Evolutionary conservation across 192 early-diverging fungal genomes (phyloP), one percentile per base, ranked within the genome.

Genomic region (Coemansia sp.): DNA sequence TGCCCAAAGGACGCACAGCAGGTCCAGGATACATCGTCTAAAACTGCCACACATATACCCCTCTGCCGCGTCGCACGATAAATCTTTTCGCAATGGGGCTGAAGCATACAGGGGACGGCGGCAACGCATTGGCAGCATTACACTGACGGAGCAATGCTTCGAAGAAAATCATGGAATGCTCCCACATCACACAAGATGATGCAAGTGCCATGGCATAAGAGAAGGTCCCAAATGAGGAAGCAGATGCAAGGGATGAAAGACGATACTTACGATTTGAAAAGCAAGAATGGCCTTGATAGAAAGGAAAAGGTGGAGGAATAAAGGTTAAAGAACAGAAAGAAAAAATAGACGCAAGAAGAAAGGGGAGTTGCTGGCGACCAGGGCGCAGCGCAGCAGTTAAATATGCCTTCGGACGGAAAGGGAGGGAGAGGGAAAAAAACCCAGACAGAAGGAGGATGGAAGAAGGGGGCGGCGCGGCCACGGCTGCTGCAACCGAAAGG

Each of bases 311-410:
- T 53, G 29, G 46, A 64, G 68, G 30, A 63, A 74, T 60, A 63
- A 66, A 64, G 64, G 63, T 49, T 66, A 59, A 35, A 61, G 66
- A 68, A 67, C 46, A 49, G 55, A 57, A 64, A 21, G 35, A 68
- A 69, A 72, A 72, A 64, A 68, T 40, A 75, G 51, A 30, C 55
- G 29, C 31, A 53, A 65, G 64, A 40, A 37, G 56, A 45, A 45
- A 58, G 58, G 58, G 60, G 48, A 13, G 42, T 53, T 39, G 40
- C 53, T 49, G 31, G 31, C 46, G 23, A 37, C 55, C 40, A 68
- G 72, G 64, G 72, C 72, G 72, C 72, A 61, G 62, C 63, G n/a
- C 33, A 62, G 66, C 43, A 25, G 57, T 74, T 74, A 74, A 60
- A 74, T 74, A 74, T 66, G 60, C 34, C 65, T 40, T 55, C 46